Conservation (phyloP, 352 stramenopile species). For the Globisporangium orthogonon region DNA sequence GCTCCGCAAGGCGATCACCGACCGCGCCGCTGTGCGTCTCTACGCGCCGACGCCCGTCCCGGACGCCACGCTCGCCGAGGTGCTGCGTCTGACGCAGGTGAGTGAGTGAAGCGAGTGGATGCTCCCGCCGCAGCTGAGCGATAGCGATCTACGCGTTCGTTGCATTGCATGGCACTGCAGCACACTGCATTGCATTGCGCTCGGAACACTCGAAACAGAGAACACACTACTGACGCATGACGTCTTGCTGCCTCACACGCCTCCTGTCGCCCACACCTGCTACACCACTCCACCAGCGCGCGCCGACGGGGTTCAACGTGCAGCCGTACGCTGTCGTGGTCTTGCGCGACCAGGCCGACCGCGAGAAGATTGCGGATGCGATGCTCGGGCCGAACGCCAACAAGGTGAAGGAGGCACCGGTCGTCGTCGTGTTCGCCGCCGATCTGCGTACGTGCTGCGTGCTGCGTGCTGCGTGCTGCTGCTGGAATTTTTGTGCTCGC, state of each 20-base stretch:
- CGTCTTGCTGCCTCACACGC: too few species aligned
- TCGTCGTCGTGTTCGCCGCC: slow-evolving; percentile 75
- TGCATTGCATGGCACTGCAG: too few species aligned
- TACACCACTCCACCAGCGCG: too few species aligned
- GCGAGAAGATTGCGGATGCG: slow-evolving; percentile 54
- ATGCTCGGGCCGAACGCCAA: slow-evolving; percentile 74
- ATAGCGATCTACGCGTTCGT: too few species aligned
- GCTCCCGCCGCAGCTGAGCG: too few species aligned
- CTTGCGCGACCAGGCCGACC: slow-evolving; percentile 60
- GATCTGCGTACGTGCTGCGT: slow-evolving; percentile 38
- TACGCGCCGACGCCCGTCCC: slow-evolving; percentile 23
- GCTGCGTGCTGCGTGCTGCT: too few species aligned
- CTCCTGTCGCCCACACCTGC: too few species aligned
- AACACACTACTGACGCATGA: too few species aligned
- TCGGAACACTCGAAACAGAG: too few species aligned
- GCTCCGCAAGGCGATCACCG: slow-evolving; percentile 8
- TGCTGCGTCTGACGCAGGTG: slow-evolving; percentile 60
- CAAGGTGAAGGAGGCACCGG: slow-evolving; percentile 71
- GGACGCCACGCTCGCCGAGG: slow-evolving; percentile 49
- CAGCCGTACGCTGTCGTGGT: slow-evolving; percentile 76
- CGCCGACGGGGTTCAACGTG: slow-evolving; percentile 76
- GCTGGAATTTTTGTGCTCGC: too few species aligned
- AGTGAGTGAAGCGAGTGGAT: not conserved
- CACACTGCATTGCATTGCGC: too few species aligned
- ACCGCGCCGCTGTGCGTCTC: slow-evolving; percentile 7